Base-by-base conservation (phyloP, 345 rosid species). In the Salix arbutifolia region DNA sequence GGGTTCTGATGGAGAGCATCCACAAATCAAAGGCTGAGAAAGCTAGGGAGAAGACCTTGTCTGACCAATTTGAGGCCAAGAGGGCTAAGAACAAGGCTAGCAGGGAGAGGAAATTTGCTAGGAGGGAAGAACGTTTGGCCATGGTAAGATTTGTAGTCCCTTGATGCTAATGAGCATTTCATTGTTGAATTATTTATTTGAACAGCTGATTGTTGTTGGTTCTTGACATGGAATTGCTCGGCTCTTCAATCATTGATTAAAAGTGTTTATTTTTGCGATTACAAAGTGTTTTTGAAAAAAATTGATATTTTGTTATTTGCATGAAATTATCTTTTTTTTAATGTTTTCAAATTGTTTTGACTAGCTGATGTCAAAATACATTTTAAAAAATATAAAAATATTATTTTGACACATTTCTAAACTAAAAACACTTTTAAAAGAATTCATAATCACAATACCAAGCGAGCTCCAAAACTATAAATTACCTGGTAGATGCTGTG, bases 21-120 rank as follows among this genome's bases (percentile, higher is more conserved):
- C 98, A 95, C 93, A 93, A 91, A 68, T 87, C 94, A 0, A 93
- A 95, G 91, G 97, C 99, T 38, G 99, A 95, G 94, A 95, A 95
- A 73, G 92, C 94, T 37, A 93, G 99, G 78, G 99, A 95, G 85
- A 95, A 95, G 86, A 93, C 98, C 12, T 78, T 95, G 84, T 82
- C 93, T 18, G 97, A 95, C 52, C 97, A 95, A 72, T 95, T 95
- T 52, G 99, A 95, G 86, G 97, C 99, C 60, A 95, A 91, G 93
- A 83, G 98, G 76, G 93, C 90, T 1, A 95, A 95, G 90, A 95
- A 91, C 86, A 95, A 95, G 89, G 99, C 97, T 17, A 93, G 97
- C 91, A 85, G 98, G 69, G 99, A 95, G 78, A 93, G 99, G 72
- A 95, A 95, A 69, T 1, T 81, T 76, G 97, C 97, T 12, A 80